Conservation (phyloP, 2,329 filamentous ascomycete genomes). For the Akanthomyces muscarius region DNA sequence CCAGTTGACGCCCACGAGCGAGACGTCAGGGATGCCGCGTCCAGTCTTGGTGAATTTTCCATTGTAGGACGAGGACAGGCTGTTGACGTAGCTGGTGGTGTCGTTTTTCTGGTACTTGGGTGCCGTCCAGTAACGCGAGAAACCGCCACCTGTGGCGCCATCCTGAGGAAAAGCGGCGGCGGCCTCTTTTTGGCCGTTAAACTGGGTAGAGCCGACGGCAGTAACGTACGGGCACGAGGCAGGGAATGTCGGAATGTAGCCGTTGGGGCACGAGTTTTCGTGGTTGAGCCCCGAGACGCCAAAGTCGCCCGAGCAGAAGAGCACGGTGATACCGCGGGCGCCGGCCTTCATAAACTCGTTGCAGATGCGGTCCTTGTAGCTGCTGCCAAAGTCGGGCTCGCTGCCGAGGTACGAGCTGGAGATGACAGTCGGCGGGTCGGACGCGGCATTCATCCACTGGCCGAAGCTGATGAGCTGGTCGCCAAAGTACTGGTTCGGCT, state of each 20-base stretch:
- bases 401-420: constrained; percentile 51
- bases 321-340: constrained; percentile 44
- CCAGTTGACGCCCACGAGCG: constrained; percentile 18
- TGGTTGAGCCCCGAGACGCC: constrained; percentile 21
- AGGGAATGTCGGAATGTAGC: constrained; percentile 36
- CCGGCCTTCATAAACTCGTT: constrained; percentile 54
- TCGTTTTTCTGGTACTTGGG: constrained; percentile 45
- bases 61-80: constrained; percentile 35
- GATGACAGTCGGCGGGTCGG: constrained; percentile 35
- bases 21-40: constrained; percentile 43
- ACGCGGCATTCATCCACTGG: not conserved
- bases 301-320: constrained; percentile 37
- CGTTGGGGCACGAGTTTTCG: constrained; percentile 14
- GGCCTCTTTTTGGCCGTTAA: constrained; percentile 38
- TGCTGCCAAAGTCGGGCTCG: constrained; percentile 38
- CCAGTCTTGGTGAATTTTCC: constrained; percentile 38
- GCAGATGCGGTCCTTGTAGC: constrained; percentile 41
- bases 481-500: constrained; percentile 1
- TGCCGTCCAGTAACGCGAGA: constrained; percentile 45
- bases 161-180: constrained; percentile 42
- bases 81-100: constrained; percentile 34
- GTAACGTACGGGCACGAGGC: constrained; percentile 45
- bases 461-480: constrained; percentile 13
- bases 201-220: constrained; percentile 48
- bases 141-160: constrained; percentile 45